Conservation (phyloP, 306 rosid species). For the Cucurbita ficifolia region DNA sequence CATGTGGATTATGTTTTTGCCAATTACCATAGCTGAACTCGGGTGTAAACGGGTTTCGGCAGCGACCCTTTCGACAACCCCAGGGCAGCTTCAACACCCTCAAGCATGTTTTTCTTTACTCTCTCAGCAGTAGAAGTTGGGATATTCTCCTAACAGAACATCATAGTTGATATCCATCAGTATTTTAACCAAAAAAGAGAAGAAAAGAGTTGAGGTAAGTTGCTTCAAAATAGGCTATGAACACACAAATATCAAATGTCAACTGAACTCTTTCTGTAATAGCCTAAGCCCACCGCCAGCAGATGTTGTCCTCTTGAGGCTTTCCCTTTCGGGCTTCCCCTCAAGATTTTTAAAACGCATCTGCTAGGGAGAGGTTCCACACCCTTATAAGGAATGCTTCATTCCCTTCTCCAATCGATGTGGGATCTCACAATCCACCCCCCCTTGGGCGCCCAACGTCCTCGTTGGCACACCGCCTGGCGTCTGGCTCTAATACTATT, state of each 20-base stretch:
- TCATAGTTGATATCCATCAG: background rate
- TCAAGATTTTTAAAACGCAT: too few species aligned
- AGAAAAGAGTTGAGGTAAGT: background rate
- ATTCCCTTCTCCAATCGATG: too few species aligned
- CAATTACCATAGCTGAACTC: constrained; percentile 66
- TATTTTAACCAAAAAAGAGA: background rate
- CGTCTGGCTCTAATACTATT: too few species aligned
- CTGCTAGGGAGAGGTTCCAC: too few species aligned
- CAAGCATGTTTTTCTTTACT: constrained; percentile 61
- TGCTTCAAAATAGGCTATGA: background rate
- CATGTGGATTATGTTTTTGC: background rate
- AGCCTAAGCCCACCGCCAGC: too few species aligned
- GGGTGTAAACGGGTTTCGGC: constrained; percentile 48
- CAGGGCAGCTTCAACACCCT: constrained; percentile 71
- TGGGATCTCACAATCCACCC: too few species aligned
- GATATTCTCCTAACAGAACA: constrained; percentile 58
- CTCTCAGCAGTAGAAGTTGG: constrained; percentile 52
- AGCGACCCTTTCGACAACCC: constrained; percentile 65
- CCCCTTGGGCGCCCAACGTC: too few species aligned
- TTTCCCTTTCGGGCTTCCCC: too few species aligned
- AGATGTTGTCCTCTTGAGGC: too few species aligned
- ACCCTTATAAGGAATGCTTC: too few species aligned
- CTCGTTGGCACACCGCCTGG: too few species aligned
- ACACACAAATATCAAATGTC: background rate
- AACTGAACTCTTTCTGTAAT: background rate